These are phyloP conservation scores for Alternaria sp. DNA, from an alignment of 2,329 filamentous ascomycete genomes.

Conservation along the genomic window DNA sequence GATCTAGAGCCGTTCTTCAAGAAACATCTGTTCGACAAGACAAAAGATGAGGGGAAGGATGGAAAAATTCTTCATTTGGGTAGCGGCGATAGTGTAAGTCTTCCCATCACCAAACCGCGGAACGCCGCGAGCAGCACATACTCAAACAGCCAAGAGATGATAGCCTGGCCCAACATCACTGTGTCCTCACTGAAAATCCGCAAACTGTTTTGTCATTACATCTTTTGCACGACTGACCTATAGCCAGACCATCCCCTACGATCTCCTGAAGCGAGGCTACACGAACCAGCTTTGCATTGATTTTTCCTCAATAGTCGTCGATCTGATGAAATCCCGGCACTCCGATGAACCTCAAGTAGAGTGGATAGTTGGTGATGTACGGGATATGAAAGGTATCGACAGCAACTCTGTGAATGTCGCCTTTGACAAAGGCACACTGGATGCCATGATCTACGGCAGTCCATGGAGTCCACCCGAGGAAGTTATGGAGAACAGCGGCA, in stretches of 20 bases:
- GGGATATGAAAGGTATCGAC: conserved; percentile 54
- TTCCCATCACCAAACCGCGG: not conserved
- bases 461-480: conserved; percentile 60
- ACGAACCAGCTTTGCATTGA: conserved; percentile 61
- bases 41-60: conserved; percentile 28
- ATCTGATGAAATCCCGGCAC: conserved; percentile 59
- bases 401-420: conserved; percentile 59
- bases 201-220: not conserved
- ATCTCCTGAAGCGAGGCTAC: conserved; percentile 58
- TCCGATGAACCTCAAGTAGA: conserved; percentile 49
- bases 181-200: too few relatives aligned
- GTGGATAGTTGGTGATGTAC: conserved; percentile 61
- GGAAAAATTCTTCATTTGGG: conserved; percentile 63
- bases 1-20: conserved; percentile 58
- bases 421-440: conserved; percentile 64
- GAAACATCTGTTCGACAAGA: conserved; percentile 50
- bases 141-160: not conserved
- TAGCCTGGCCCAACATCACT: fast-evolving
- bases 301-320: conserved; percentile 62
- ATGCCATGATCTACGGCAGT: conserved; percentile 63
- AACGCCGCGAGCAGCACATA: not conserved
- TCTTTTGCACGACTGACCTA: not conserved
- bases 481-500: conserved; percentile 55
- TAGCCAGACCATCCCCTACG: conserved; percentile 58
- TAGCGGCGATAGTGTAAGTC: conserved; percentile 62